Percentiles rank a stretch among this genome's conserved stretches.
These are phyloP conservation scores for Dendrobium nobile DNA, from an alignment of 106 monocot species.

Conservation along the genomic window DNA sequence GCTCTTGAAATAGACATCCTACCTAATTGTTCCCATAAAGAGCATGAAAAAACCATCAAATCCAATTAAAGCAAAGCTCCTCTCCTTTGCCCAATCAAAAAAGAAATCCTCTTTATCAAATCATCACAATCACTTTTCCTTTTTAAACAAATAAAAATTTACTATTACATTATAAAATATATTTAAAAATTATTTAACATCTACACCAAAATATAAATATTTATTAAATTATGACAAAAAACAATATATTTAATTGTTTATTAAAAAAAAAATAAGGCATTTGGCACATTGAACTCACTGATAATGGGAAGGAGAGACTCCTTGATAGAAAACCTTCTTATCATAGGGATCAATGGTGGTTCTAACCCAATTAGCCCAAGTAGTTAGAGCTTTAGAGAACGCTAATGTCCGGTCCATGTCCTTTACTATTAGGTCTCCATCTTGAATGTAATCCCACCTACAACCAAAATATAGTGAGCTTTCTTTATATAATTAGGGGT, in stretches of 20 bases:
- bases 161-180: background rate
- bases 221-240: background rate
- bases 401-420: conserved; percentile 42
- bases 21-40: background rate
- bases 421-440: conserved; percentile 21
- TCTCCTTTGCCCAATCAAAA: too few relatives aligned
- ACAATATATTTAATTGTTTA: background rate
- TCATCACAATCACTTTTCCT: too few relatives aligned
- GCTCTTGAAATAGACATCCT: background rate
- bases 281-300: conserved; percentile 17
- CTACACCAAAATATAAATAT: background rate
- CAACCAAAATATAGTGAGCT: background rate
- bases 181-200: background rate
- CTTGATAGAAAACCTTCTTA: conserved; percentile 38
- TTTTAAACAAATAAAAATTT: background rate
- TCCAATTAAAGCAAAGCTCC: too few relatives aligned
- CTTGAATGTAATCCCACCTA: conserved; percentile 58
- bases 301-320: conserved; percentile 31
- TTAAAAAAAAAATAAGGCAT: background rate
- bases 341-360: conserved; percentile 20
- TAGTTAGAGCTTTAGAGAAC: conserved; percentile 31
- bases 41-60: too few relatives aligned
- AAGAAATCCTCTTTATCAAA: too few relatives aligned
- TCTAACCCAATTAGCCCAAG: conserved; percentile 59
- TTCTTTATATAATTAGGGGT: too few relatives aligned